Evolutionary conservation across 192 early-diverging fungal genomes (phyloP), one percentile per base, ranked within the genome.

Genomic region (Cetraspora pellucida): DNA sequence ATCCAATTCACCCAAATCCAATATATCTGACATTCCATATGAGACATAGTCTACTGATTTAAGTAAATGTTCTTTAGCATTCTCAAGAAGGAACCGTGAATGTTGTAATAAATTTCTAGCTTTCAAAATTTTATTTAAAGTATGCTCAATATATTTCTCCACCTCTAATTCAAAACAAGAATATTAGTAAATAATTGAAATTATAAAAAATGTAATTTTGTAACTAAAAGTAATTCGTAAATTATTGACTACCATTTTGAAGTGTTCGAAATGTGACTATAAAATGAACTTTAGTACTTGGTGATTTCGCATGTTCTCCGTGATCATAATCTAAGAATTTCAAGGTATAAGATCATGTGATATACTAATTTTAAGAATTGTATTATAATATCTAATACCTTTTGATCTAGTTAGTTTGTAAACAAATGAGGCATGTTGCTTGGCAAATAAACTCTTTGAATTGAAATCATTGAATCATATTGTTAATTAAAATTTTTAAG

Each of bases 11-110:
- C 85, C 86, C 37, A 93, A 45, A 74, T 89, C 80, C 11, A 88
- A 77, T 7, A 80, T 80, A 67, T 91, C 87, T 0, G 83, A 80
- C 61, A 90, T 78, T 13, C 88, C 91, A 77, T 92, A 92, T 9
- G 79, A 77, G 63, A 81, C 77, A 68, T 85, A 88, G 75, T 92
- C 91, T 30, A 91, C 81, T 45, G 80, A 78, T 17, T 77, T 77
- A 44, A 88, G 46, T 37, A 89, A 82, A n/a, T 82, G 81, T 50
- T 82, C 83, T 58, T 82, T 82, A 28, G 88, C 75, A 47, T 83
- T 83, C 21, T 75, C 75, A 58, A 84, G 79, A 16, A 87, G 73
- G 63, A 84, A 87, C 3, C 77, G 44, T 10, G 75, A 75, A 49
- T 89, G 88, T 61, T 89, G 88, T 9, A 80, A 82, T 28, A 89